These are phyloP conservation scores for Sporothrix inflata DNA, from an alignment of 2,329 filamentous ascomycete species.

Conservation along the genomic window DNA sequence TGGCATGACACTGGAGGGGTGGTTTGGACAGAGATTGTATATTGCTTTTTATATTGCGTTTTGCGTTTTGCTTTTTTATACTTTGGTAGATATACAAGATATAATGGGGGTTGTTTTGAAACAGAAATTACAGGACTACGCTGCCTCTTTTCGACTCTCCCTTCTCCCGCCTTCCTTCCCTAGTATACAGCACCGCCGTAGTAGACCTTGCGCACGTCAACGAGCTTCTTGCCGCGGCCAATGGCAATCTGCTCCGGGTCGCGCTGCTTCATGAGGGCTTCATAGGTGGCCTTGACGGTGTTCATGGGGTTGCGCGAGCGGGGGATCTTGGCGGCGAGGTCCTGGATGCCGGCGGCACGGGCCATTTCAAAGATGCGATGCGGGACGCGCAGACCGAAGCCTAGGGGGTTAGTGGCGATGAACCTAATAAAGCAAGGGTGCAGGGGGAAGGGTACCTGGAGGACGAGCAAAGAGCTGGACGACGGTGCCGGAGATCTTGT, in stretches of 20 bases:
- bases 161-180: background rate
- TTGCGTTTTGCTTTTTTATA: background rate
- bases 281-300: slow-evolving; percentile 86
- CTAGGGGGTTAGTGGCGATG: slow-evolving; percentile 49
- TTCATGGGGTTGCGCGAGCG: slow-evolving; percentile 97
- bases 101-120: slow-evolving; percentile 18
- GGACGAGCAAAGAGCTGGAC: slow-evolving; percentile 81
- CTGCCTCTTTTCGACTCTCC: background rate
- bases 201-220: slow-evolving; percentile 96
- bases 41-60: background rate
- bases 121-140: background rate
- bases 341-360: slow-evolving; percentile 80
- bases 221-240: slow-evolving; percentile 89
- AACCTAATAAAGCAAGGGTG: background rate
- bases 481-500: slow-evolving; percentile 85
- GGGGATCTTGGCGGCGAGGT: slow-evolving; percentile 80
- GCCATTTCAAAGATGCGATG: slow-evolving; percentile 94
- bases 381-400: slow-evolving; percentile 91
- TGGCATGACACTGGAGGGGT: background rate
- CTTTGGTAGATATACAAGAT: slow-evolving; percentile 15
- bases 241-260: slow-evolving; percentile 88
- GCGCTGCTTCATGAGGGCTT: slow-evolving; percentile 80
- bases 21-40: background rate
- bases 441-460: slow-evolving; percentile 68
- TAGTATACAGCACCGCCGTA: slow-evolving; percentile 78